Evolutionary conservation across 495 filamentous ascomycete species (phyloP).

Genomic region (Penicillium bovifimosum): DNA sequence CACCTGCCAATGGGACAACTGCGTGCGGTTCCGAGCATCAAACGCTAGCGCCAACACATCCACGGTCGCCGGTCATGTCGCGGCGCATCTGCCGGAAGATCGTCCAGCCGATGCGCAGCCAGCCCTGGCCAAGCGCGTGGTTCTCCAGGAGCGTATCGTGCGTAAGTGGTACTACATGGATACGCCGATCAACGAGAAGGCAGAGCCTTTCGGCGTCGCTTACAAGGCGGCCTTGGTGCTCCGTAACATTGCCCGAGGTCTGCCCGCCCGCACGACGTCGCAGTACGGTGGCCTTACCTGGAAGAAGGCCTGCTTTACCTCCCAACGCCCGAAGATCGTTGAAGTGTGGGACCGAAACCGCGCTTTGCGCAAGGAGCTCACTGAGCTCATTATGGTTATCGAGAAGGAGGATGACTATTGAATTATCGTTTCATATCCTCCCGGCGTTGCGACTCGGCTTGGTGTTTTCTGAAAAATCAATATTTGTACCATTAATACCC

Average conservation of each 20-base stretch:
- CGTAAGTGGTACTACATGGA: conserved; percentile 49
- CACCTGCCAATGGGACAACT: conserved; percentile 38
- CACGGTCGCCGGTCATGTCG: conserved; percentile 41
- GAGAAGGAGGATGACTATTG: conserved; percentile 40
- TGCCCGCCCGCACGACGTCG: conserved; percentile 41
- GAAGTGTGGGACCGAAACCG: conserved; percentile 42
- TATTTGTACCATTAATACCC: conserved; percentile 26
- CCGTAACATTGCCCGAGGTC: conserved; percentile 78
- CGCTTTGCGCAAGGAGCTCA: conserved; percentile 39
- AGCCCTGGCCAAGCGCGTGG: conserved; percentile 34
- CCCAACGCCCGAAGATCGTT: conserved; percentile 39
- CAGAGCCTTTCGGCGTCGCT: conserved; percentile 77
- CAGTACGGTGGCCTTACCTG: conserved; percentile 32
- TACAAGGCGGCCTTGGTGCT: conserved; percentile 79
- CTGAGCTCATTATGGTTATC: conserved; percentile 42
- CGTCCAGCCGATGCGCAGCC: conserved; percentile 42
- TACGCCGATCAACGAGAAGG: conserved; percentile 73
- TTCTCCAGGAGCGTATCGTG: conserved; percentile 41
- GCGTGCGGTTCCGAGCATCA: conserved; percentile 34
- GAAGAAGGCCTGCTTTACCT: conserved; percentile 41
- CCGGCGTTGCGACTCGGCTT: background rate
- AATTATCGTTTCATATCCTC: conserved; percentile 6
- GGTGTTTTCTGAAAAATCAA: conserved; percentile 9
- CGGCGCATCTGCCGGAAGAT: conserved; percentile 51
- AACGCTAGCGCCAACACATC: conserved; percentile 38